Percentiles rank a stretch among this genome's conserved stretches.
These are phyloP conservation scores for Eutrema yunnanense DNA, from an alignment of 345 rosid genomes.

Conservation along the genomic window DNA sequence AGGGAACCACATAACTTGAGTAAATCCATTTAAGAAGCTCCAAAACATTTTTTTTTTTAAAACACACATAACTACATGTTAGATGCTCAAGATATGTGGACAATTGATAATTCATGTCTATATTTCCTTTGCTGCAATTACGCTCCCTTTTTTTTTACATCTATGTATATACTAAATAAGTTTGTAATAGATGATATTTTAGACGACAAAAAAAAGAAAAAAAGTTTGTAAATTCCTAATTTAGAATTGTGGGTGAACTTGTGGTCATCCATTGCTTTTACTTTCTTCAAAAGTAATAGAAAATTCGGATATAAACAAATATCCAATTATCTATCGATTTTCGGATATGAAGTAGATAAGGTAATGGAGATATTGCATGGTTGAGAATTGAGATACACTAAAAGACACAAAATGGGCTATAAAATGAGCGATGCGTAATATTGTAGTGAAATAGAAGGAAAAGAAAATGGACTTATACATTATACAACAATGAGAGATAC, in stretches of 20 bases:
- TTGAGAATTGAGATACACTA: neutral
- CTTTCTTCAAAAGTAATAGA: neutral
- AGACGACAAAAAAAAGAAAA: neutral
- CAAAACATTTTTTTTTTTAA: neutral
- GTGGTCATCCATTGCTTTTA: neutral
- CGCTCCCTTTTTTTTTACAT: neutral
- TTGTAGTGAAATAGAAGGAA: neutral
- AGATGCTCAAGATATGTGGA: neutral
- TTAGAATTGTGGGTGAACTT: neutral
- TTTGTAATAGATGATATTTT: neutral
- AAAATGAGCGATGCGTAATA: neutral
- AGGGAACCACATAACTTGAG: constrained; percentile 13
- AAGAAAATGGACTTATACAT: neutral
- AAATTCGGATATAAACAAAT: neutral
- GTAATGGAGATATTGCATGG: neutral
- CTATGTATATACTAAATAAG: neutral
- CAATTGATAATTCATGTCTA: neutral
- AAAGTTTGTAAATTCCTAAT: neutral
- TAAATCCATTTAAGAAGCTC: constrained; percentile 12
- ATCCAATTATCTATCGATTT: neutral
- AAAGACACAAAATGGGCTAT: neutral
- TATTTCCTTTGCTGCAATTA: neutral
- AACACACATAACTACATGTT: neutral
- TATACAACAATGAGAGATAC: neutral
- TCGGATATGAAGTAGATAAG: neutral